Conservation (phyloP, 495 filamentous ascomycete genomes). For the Chaetomium tenue region DNA sequence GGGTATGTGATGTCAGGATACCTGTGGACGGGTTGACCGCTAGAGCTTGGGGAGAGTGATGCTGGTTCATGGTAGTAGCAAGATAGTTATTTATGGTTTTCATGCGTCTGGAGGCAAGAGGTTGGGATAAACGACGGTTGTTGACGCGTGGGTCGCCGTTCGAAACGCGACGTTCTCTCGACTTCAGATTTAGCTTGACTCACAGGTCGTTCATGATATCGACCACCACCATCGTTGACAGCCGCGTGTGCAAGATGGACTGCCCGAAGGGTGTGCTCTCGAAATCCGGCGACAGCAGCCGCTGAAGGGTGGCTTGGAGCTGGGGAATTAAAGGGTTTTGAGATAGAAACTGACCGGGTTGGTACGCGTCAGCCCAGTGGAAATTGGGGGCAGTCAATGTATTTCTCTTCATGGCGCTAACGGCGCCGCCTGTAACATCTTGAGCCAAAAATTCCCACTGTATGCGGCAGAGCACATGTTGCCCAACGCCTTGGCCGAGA, state of each 20-base stretch:
- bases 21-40: neutral
- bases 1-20: neutral
- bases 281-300: neutral
- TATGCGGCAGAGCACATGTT: constrained; percentile 17
- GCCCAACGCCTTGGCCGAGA: neutral
- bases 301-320: constrained; percentile 1
- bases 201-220: neutral
- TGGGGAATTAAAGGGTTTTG: constrained; percentile 21
- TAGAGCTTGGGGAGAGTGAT: neutral
- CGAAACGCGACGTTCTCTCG: neutral
- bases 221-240: neutral
- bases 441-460: constrained; percentile 20
- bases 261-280: neutral
- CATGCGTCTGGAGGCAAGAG: neutral
- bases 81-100: neutral
- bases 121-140: neutral
- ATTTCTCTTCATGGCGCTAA: constrained; percentile 10
- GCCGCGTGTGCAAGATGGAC: no score
- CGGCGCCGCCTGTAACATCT: constrained; percentile 4
- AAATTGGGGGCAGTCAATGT: neutral
- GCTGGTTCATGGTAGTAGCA: neutral
- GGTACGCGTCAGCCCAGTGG: constrained; percentile 7
- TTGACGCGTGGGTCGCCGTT: neutral
- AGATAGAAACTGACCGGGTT: neutral
- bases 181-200: neutral